These are phyloP conservation scores for Eleusine indica DNA, from an alignment of 176 grass and related monocot species.

Conservation along the genomic window DNA sequence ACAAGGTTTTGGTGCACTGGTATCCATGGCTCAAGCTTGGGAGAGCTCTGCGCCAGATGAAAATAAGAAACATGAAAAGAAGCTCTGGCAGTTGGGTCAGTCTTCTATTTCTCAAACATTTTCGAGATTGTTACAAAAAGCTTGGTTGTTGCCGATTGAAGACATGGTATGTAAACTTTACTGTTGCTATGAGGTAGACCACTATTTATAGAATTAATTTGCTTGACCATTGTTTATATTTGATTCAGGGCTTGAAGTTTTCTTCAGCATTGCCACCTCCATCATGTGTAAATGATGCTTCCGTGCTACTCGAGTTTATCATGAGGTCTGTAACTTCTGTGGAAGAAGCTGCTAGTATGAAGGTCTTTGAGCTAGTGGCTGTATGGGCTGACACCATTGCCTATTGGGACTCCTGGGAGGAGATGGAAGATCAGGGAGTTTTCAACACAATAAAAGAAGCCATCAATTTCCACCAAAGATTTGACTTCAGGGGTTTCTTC, in stretches of 20 bases:
- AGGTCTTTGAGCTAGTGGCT: constrained; percentile 69
- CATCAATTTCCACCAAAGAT: constrained; percentile 67
- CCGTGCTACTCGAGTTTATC: constrained; percentile 69
- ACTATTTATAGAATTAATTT: constrained; percentile 2
- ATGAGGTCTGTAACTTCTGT: constrained; percentile 62
- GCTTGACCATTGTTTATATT: constrained; percentile 8
- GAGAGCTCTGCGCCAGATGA: constrained; percentile 71
- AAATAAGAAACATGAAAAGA: constrained; percentile 58
- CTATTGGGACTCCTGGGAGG: constrained; percentile 79
- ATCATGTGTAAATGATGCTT: constrained; percentile 78
- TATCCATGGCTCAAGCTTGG: constrained; percentile 72
- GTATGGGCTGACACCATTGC: constrained; percentile 69
- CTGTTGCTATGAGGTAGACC: neutral
- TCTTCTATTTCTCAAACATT: constrained; percentile 63
- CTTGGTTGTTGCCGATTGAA: constrained; percentile 64
- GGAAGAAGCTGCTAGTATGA: constrained; percentile 58
- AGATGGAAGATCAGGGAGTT: constrained; percentile 82
- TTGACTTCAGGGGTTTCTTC: constrained; percentile 57
- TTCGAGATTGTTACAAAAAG: constrained; percentile 70
- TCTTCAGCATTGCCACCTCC: constrained; percentile 56
- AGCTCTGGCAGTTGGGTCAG: constrained; percentile 54
- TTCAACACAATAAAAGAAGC: constrained; percentile 78
- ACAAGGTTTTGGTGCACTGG: constrained; percentile 71
- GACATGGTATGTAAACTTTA: constrained; percentile 50
- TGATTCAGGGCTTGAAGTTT: constrained; percentile 26